Conservation (phyloP, 768 basidiomycete genomes). For the Daedaleopsis sinensis region DNA sequence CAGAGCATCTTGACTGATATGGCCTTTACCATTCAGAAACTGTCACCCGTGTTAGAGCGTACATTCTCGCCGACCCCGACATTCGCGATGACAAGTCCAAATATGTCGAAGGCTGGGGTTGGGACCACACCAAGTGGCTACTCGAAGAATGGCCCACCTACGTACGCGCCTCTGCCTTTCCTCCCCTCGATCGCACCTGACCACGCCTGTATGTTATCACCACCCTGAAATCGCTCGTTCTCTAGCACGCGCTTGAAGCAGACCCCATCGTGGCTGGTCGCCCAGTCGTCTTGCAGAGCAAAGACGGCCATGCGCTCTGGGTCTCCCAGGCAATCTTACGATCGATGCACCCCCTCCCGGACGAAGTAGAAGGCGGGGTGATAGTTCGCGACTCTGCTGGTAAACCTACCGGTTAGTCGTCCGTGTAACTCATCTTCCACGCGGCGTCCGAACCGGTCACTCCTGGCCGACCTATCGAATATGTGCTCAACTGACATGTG, state of each 20-base stretch:
- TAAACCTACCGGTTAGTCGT: constrained; percentile 65
- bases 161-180: constrained; percentile 42
- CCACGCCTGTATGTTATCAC: background rate
- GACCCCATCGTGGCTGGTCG: constrained; percentile 70
- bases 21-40: constrained; percentile 47
- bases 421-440: too few relatives aligned
- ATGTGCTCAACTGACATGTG: background rate
- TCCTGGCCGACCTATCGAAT: background rate
- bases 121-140: constrained; percentile 88
- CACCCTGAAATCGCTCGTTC: background rate
- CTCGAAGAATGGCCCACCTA: constrained; percentile 64
- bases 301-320: constrained; percentile 92
- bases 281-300: constrained; percentile 77
- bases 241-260: constrained; percentile 69
- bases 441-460: background rate
- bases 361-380: constrained; percentile 75
- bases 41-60: constrained; percentile 59
- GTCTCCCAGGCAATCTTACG: constrained; percentile 67
- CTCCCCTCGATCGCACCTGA: background rate
- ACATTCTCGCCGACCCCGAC: constrained; percentile 61
- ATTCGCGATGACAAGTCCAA: constrained; percentile 56
- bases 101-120: constrained; percentile 81
- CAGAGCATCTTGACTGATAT: background rate
- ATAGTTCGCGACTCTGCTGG: constrained; percentile 71
- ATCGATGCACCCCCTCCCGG: constrained; percentile 63